Evolutionary conservation across 345 rosid species (phyloP), one percentile per base, ranked within the genome.

Genomic region (Triadica sebifera): DNA sequence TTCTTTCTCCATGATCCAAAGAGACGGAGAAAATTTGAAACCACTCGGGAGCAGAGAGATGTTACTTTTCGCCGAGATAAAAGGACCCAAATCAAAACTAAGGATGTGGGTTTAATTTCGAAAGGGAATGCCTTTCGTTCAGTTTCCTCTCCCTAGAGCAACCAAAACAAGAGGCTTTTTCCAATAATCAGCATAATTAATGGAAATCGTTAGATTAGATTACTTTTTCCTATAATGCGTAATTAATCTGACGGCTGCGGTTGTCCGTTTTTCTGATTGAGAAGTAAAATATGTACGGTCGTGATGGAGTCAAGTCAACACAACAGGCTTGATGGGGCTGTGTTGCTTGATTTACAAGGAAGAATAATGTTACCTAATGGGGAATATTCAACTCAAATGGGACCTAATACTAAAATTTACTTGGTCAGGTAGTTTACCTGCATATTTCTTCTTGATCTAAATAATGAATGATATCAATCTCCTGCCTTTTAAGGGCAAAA

Each of bases 1-100:
- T 73, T 74, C 71, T 52, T 77, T 85, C 68, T 76, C 78, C 80
- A 77, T 81, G 65, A 64, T 39, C 75, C 56, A 5, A n/a, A 57
- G 7, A 16, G 19, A 29, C 22, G 7, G 6, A 34, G 0, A 6
- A 8, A 11, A 15, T 9, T 73, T 20, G 7, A 29, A 39, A 49
- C 24, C 25, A 49, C 49, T 34, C 39, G 43, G 39, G 69, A 20
- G 51, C 29, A 2, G 20, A 62, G 50, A 75, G 46, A 37, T 12
- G n/a, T 29, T 29, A 29, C 34, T 29, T 29, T 2, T 29, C 34
- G 34, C 34, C 34, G 34, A 29, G 34, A 29, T 29, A 29, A 6
- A 60, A 22, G 39, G 2, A 13, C 39, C 46, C 39, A 37, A 3
- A 37, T 37, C 10, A 58, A 11, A 16, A 41, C 34, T 19, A 29